phyloP scores from a whole-genome alignment of 2,329 filamentous ascomycete species.

The Plectosphaerella cucumerina region DNA sequence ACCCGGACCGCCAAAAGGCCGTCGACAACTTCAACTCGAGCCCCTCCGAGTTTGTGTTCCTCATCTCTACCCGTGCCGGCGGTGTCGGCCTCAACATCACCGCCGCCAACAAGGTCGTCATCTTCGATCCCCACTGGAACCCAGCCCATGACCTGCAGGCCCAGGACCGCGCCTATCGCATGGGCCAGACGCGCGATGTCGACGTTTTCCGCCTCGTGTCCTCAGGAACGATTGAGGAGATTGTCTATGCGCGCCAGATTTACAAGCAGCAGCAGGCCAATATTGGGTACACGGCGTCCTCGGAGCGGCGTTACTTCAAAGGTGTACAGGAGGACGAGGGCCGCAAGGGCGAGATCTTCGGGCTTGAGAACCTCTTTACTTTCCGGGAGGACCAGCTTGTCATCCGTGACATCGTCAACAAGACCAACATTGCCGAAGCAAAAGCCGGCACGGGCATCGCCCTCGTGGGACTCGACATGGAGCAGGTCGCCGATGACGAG shows the following conservation, averaged over 20 bases:
- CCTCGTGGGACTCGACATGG: slow-evolving; percentile 72
- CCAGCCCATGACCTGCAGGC: slow-evolving; percentile 92
- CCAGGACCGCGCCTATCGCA: slow-evolving; percentile 93
- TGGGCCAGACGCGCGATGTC: slow-evolving; percentile 87
- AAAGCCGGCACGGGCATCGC: slow-evolving; percentile 79
- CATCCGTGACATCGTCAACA: slow-evolving; percentile 93
- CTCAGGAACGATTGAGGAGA: slow-evolving; percentile 91
- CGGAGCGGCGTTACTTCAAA: slow-evolving; percentile 90
- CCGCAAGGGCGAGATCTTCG: slow-evolving; percentile 92
- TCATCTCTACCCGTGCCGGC: slow-evolving; percentile 91
- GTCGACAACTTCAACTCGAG: slow-evolving; percentile 93
- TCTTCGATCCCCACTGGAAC: slow-evolving; percentile 98
- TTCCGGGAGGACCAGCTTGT: slow-evolving; percentile 77
- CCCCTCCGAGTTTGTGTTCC: slow-evolving; percentile 83
- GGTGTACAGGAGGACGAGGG: slow-evolving; percentile 81
- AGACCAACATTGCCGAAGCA: slow-evolving; percentile 94
- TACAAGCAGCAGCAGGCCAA: slow-evolving; percentile 99
- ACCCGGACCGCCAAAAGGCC: slow-evolving; percentile 74
- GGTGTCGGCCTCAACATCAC: slow-evolving; percentile 96
- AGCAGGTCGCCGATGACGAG: slow-evolving; percentile 53
- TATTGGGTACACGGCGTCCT: slow-evolving; percentile 90
- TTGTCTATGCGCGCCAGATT: slow-evolving; percentile 93
- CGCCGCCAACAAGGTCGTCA: slow-evolving; percentile 95
- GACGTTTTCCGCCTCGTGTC: slow-evolving; percentile 92
- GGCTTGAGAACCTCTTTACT: slow-evolving; percentile 78